Evolutionary conservation across 2,329 filamentous ascomycete species (phyloP), one percentile per base, ranked within the genome.

Genomic region (Ascochyta clinopodiicola): DNA sequence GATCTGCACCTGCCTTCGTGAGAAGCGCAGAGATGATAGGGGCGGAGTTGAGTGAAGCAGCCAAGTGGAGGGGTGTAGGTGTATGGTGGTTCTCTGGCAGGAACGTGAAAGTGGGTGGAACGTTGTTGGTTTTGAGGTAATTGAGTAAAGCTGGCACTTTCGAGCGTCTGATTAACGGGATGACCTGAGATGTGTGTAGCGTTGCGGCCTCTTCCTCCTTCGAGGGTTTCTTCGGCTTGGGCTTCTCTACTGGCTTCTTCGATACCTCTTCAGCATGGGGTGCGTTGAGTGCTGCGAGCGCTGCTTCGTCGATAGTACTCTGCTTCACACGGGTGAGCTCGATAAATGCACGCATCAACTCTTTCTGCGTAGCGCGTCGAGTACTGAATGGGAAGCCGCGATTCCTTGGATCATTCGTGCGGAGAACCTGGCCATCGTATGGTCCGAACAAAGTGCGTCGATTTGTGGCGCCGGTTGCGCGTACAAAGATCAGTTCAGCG

Each of bases 351-450:
- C 94, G 86, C 89, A 98, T 95, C 0, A 99, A 86, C 75, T 99
- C 95, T 43, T 89, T 91, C 70, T 98, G 93, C 0, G 95, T 99
- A 0, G 95, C 92, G 53, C 95, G 84, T 12, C 92, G 85, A 8
- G 95, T 99, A 73, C 85, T 96, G 75, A 99, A 99, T 0, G 95
- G 95, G 60, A 99, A 97, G 0, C 91, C 89, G 51, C 95, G 84
- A 67, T 96, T 82, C 32, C 95, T 83, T 1, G 87, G 80, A 69
- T 99, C 95, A 57, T 92, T 91, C 10, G 87, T 84, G 54, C 83
- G 86, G 49, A 99, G 77, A 1, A 96, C 87, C 70, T 97, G 92
- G 1, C 86, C 91, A 2, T 98, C 93, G 68, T 98, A 96, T 0
- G 92, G 91, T 0, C 93, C 92, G 67, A 96, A 98, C 0, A 99